phyloP scores from a whole-genome alignment of 768 basidiomycete genomes.

The Naganishia onofrii region DNA sequence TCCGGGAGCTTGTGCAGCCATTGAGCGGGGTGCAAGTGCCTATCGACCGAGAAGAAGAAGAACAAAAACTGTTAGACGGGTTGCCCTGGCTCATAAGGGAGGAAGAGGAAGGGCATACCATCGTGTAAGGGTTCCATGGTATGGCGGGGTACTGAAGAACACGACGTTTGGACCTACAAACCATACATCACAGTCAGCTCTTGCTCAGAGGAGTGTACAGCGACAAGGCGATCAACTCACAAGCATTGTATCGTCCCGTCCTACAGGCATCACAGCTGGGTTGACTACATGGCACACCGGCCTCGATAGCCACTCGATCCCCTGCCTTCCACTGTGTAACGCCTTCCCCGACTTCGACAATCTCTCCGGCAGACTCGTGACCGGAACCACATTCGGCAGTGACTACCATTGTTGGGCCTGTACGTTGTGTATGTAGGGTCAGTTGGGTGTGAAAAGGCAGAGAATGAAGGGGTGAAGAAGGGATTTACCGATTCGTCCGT shows the following conservation, averaged over 20 bases:
- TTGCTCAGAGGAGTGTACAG: background rate
- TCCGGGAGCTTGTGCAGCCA: constrained; percentile 55
- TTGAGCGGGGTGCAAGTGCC: constrained; percentile 48
- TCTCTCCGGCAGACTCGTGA: constrained; percentile 53
- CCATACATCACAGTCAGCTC: background rate
- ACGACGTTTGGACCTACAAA: constrained; percentile 48
- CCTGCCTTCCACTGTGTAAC: constrained; percentile 49
- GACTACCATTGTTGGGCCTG: constrained; percentile 49
- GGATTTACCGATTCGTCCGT: constrained; percentile 49
- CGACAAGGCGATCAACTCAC: constrained; percentile 36
- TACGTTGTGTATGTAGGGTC: background rate
- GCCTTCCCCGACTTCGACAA: constrained; percentile 49
- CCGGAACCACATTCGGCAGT: constrained; percentile 49
- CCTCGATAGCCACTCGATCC: constrained; percentile 50
- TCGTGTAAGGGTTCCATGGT: constrained; percentile 52
- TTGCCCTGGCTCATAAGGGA: constrained; percentile 35
- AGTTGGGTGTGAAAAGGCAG: background rate
- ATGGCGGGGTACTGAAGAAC: constrained; percentile 55
- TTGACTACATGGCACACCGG: constrained; percentile 48
- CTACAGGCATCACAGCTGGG: constrained; percentile 52
- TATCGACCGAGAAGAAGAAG: too few relatives aligned
- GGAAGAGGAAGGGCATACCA: constrained; percentile 28
- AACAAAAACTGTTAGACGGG: background rate
- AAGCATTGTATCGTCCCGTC: constrained; percentile 54
- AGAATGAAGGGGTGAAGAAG: too few relatives aligned